A percentile compares a stretch with the other conserved stretches of the same genome.
Conservation (phyloP, 2,329 filamentous ascomycete genomes). For the Cadophora luteo-olivacea region DNA sequence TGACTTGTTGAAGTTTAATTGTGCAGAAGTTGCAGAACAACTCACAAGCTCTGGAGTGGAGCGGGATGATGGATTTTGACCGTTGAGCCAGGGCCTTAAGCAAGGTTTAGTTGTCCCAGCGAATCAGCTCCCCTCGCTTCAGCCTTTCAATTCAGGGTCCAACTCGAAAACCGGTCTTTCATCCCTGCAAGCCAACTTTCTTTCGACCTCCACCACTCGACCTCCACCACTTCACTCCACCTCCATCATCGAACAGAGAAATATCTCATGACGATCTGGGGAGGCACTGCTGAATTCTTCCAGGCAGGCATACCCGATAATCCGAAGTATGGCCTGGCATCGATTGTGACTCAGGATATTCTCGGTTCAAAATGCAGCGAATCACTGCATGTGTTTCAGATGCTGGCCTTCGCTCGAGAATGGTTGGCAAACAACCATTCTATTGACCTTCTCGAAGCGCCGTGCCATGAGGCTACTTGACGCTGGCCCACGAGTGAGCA, state of each 20-base stretch:
- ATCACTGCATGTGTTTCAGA: conserved; percentile 23
- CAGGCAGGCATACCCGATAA: neutral
- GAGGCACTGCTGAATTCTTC: conserved; percentile 17
- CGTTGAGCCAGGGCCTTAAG: neutral
- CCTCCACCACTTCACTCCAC: neutral
- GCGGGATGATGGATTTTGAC: neutral
- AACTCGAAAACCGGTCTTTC: conserved; percentile 15
- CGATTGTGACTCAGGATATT: conserved; percentile 12
- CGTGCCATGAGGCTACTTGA: conserved; percentile 21
- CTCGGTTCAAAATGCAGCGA: neutral
- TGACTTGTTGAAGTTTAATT: conserved; percentile 4
- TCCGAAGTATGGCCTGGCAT: conserved; percentile 13
- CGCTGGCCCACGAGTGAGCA: conserved; percentile 11
- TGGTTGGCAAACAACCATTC: conserved; percentile 22
- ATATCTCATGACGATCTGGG: conserved; percentile 8
- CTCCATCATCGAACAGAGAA: conserved; percentile 18
- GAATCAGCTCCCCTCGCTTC: conserved; percentile 14
- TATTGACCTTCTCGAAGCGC: conserved; percentile 26
- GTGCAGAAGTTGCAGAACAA: neutral
- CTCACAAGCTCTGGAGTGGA: neutral
- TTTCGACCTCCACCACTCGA: conserved; percentile 2
- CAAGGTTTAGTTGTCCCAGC: neutral
- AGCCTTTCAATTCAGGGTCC: conserved; percentile 15
- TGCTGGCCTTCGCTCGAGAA: conserved; percentile 8
- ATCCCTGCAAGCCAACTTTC: conserved; percentile 19